Evolutionary conservation across 2,329 filamentous ascomycete species (phyloP).

Genomic region (Emmonsiellopsis sp.): DNA sequence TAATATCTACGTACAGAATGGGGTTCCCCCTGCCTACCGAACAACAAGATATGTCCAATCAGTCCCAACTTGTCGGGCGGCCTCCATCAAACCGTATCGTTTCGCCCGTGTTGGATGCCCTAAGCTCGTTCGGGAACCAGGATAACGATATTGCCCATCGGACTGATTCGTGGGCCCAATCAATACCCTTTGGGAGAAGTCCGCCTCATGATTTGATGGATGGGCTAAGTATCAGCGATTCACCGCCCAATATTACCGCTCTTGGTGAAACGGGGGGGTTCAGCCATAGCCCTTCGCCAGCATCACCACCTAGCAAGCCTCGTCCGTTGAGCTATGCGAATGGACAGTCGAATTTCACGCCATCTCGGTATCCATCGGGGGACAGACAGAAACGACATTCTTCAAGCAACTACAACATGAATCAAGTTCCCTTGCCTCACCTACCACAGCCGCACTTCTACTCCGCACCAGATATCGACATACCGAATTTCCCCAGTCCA

Average conservation of each 20-base stretch:
- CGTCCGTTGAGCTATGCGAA: constrained; percentile 35
- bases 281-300: constrained; percentile 30
- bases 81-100: constrained; percentile 18
- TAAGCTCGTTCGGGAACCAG: constrained; percentile 23
- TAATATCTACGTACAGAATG: constrained; percentile 16
- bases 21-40: constrained; percentile 17
- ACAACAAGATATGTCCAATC: constrained; percentile 22
- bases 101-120: constrained; percentile 30
- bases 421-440: constrained; percentile 53
- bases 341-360: constrained; percentile 26
- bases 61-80: constrained; percentile 15
- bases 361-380: constrained; percentile 27
- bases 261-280: constrained; percentile 31
- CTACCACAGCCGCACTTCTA: constrained; percentile 71
- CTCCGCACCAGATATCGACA: constrained; percentile 61
- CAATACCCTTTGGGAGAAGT: constrained; percentile 36
- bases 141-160: constrained; percentile 25
- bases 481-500: constrained; percentile 29
- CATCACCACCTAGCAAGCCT: constrained; percentile 32
- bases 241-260: constrained; percentile 31
- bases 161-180: constrained; percentile 36
- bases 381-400: constrained; percentile 32
- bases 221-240: constrained; percentile 25
- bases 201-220: constrained; percentile 31
- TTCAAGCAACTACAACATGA: constrained; percentile 25